Evolutionary conservation across 2,329 filamentous ascomycete genomes (phyloP).

Genomic region (Fusarium armeniacum): DNA sequence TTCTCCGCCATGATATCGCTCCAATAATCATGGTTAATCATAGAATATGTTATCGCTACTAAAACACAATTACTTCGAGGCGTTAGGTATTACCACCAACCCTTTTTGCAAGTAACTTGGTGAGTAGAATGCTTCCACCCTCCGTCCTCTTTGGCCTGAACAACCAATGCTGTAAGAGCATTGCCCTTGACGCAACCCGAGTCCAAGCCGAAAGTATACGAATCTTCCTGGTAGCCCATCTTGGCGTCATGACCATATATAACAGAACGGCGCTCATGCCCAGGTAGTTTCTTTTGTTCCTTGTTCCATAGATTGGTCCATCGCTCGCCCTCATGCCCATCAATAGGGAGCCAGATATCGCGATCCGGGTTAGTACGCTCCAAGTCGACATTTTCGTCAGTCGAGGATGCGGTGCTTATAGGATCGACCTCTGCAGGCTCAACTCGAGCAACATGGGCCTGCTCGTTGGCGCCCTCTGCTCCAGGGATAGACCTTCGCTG

Average conservation of each 20-base stretch:
- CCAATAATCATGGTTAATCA: conserved; percentile 20
- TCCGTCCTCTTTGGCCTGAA: conserved; percentile 65
- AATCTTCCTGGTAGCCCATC: conserved; percentile 70
- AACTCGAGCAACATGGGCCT: conserved; percentile 21
- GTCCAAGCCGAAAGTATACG: conserved; percentile 88
- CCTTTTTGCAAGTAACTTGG: conserved; percentile 59
- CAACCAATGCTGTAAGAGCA: conserved; percentile 80
- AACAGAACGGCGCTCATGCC: conserved; percentile 70
- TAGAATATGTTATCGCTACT: conserved; percentile 10
- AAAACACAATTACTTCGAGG: background rate
- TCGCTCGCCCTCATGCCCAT: conserved; percentile 67
- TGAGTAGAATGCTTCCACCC: conserved; percentile 56
- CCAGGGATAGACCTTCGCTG: conserved; percentile 18
- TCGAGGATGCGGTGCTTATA: background rate
- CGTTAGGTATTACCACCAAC: conserved; percentile 36
- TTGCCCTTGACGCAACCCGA: conserved; percentile 84
- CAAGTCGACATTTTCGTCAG: conserved; percentile 3
- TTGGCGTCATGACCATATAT: conserved; percentile 91
- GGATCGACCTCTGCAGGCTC: conserved; percentile 13
- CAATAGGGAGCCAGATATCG: conserved; percentile 55
- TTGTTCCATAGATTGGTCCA: conserved; percentile 77
- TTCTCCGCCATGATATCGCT: conserved; percentile 3
- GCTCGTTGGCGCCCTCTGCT: background rate
- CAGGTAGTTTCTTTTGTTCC: conserved; percentile 57
- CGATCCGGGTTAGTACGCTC: conserved; percentile 48